Base-by-base conservation (phyloP, 495 filamentous ascomycete genomes). In the Xylaria cubensis region DNA sequence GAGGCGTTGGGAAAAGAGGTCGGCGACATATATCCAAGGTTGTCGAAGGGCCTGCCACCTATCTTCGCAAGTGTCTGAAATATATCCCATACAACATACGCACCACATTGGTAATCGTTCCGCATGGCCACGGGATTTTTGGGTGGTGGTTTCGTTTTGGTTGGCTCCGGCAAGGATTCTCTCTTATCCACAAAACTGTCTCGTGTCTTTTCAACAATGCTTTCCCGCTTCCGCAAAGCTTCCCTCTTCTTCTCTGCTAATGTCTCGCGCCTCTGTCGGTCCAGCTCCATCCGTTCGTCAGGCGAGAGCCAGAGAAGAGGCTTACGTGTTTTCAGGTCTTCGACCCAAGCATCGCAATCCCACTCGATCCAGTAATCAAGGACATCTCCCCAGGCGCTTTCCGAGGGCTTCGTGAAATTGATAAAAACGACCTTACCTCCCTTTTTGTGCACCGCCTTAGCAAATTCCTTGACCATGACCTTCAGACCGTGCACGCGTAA, bases 271-370 rank as follows among this genome's bases (percentile, higher is more conserved):
- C 50, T 78, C 55, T 78, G 77, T 59, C 78, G 83, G 48, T 82
- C 80, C 15, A 75, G 74, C 19, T 82, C 80, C 0, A 77, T 68
- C 15, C 80, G 64, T 3, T 77, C 78, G 4, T 82, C 83, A 13
- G 82, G 83, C 2, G 84, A 84, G 24, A 86, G 73, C 88, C 89
- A 91, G 12, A 91, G 82, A 50, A 86, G 85, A 6, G 81, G 82
- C 70, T 89, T 86, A 67, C 86, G 82, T 53, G 80, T 71, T 72
- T 86, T 88, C 70, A 92, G 76, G 67, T 90, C 87, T 32, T 81
- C 78, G 17, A 92, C 90, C 90, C 90, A 92, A n/a, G 82, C 85
- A 70, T 92, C 90, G 64, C 90, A 92, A 69, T 92, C 91, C 89
- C 90, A 92, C 39, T 89, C 84, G 3, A 92, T 84, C 85, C 89